Evolutionary conservation across 1,284 basidiomycete species (phyloP).

Genomic region (Xerocomus nothofagi): DNA sequence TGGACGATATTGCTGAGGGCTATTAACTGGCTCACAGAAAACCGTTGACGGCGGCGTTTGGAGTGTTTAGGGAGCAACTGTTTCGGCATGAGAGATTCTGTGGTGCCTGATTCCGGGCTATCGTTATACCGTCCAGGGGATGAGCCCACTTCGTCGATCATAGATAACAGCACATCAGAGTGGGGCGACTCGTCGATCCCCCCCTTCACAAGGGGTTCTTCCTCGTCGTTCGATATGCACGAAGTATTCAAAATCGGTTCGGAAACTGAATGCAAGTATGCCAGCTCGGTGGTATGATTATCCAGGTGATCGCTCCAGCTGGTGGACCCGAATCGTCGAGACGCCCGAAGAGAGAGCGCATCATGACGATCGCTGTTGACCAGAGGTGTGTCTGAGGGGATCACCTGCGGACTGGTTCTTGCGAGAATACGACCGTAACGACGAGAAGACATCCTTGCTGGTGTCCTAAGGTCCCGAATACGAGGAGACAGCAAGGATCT

Average conservation of each 20-base stretch:
- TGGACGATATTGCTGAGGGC: constrained; percentile 18
- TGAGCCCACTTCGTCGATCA: constrained; percentile 11
- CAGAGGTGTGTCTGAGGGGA: background rate
- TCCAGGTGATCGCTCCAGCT: background rate
- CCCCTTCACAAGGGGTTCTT: constrained; percentile 4
- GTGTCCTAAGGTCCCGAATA: constrained; percentile 13
- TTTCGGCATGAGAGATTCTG: background rate
- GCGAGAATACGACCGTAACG: constrained; percentile 15
- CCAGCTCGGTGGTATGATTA: background rate
- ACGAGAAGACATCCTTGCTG: constrained; percentile 20
- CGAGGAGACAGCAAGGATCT: constrained; percentile 21
- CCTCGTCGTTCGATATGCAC: constrained; percentile 9
- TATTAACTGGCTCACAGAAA: constrained; percentile 18
- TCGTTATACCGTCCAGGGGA: background rate
- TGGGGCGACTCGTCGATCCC: constrained; percentile 9
- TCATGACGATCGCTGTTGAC: background rate
- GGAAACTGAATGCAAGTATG: constrained; percentile 12
- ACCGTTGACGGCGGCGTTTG: constrained; percentile 12
- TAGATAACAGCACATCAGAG: constrained; percentile 12
- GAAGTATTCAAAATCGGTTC: constrained; percentile 11
- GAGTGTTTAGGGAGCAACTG: background rate
- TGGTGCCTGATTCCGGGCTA: background rate
- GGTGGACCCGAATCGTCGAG: background rate
- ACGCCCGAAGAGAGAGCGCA: background rate
- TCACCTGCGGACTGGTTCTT: background rate